Evolutionary conservation across 768 basidiomycete species (phyloP).

Genomic region (Hypholoma fasciculare): DNA sequence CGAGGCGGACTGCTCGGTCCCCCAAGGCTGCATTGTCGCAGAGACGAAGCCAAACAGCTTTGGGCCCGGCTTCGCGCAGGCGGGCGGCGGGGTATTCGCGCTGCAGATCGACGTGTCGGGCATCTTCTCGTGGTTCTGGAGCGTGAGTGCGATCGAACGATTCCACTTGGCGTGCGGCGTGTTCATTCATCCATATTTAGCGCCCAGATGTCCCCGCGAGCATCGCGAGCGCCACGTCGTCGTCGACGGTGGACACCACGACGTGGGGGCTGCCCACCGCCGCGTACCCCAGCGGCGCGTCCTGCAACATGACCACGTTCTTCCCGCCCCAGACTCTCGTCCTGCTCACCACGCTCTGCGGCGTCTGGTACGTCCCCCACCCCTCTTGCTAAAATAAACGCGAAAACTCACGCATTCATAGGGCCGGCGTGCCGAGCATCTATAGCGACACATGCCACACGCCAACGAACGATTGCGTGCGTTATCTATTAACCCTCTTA

Average conservation of each 20-base stretch:
- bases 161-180: background rate
- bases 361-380: conserved; percentile 32
- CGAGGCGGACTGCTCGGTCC: conserved; percentile 55
- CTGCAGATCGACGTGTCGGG: conserved; percentile 63
- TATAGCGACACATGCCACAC: conserved; percentile 43
- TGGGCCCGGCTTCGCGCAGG: conserved; percentile 63
- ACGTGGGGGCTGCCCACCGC: conserved; percentile 63
- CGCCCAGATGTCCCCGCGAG: conserved; percentile 42
- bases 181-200: conserved; percentile 24
- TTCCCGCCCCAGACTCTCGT: conserved; percentile 69
- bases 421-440: conserved; percentile 36
- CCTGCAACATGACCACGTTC: conserved; percentile 54
- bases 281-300: conserved; percentile 50
- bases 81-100: conserved; percentile 78
- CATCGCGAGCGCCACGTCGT: conserved; percentile 32
- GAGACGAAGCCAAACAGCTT: conserved; percentile 64
- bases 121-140: conserved; percentile 44
- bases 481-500: conserved; percentile 11
- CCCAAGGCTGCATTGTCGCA: conserved; percentile 66
- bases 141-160: conserved; percentile 28
- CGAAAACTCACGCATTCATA: background rate
- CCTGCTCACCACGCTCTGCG: conserved; percentile 70
- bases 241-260: conserved; percentile 40
- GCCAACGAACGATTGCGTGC: conserved; percentile 38
- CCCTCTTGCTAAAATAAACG: background rate